Conservation (phyloP, 108 stramenopile species). For the Fragilaria radians region DNA sequence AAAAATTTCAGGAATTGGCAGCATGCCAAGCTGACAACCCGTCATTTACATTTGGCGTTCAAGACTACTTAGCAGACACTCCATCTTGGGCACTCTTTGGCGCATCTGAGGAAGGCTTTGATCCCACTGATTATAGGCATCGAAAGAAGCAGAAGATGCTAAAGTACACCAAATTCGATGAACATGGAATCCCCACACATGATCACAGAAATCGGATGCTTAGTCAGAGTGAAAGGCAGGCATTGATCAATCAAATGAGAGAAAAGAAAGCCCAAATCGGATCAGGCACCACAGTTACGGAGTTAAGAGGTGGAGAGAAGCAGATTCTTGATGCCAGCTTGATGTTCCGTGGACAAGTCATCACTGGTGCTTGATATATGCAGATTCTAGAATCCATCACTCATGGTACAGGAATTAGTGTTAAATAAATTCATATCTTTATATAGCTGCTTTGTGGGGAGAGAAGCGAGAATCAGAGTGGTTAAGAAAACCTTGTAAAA, state of each 20-base stretch:
- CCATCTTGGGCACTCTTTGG: conserved; percentile 91
- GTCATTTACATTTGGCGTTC: conserved; percentile 60
- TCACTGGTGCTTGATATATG: too few relatives aligned
- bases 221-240: conserved; percentile 31
- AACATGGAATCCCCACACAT: conserved; percentile 74
- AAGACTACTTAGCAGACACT: conserved; percentile 85
- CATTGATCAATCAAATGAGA: conserved; percentile 52
- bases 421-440: too few relatives aligned
- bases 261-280: conserved; percentile 62
- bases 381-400: too few relatives aligned
- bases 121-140: conserved; percentile 84
- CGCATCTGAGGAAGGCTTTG: conserved; percentile 90
- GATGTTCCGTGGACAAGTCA: conserved; percentile 77
- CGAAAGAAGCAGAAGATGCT: conserved; percentile 76
- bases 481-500: too few relatives aligned
- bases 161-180: conserved; percentile 71
- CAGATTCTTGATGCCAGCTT: conserved; percentile 71
- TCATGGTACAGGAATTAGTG: too few relatives aligned
- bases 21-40: conserved; percentile 37
- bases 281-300: conserved; percentile 58
- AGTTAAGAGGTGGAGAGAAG: conserved; percentile 65
- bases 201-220: conserved; percentile 57
- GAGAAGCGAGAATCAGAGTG: too few relatives aligned
- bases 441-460: too few relatives aligned
- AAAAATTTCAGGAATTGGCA: conserved; percentile 80